Conservation (phyloP, 2,329 filamentous ascomycete genomes). For the Pseudogymnoascus sp. region DNA sequence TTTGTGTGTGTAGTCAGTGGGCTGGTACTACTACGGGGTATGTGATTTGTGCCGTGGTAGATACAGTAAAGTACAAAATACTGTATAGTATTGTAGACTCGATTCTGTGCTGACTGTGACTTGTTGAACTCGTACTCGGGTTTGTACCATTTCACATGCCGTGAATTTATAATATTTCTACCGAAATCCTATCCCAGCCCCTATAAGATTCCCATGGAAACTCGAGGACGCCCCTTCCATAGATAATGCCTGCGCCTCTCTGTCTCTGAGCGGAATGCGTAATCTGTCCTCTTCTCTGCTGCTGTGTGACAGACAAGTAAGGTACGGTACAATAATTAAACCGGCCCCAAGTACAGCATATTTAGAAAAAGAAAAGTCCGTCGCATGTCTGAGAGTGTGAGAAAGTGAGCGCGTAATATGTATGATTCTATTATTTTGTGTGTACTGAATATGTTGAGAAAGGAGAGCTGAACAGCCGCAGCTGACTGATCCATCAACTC, state of each 20-base stretch:
- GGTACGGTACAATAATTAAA: background rate
- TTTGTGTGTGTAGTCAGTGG: background rate
- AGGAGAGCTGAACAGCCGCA: background rate
- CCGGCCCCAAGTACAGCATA: background rate
- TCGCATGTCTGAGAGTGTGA: background rate
- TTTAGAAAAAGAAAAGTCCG: background rate
- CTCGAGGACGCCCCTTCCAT: background rate
- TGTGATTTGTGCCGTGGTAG: too few relatives aligned
- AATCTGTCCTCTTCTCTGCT: background rate
- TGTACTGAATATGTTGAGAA: background rate
- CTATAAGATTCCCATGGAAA: constrained; percentile 1
- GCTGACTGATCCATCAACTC: background rate
- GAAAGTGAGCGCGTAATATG: background rate
- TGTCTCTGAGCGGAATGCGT: background rate
- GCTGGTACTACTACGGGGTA: background rate
- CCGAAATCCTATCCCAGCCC: background rate
- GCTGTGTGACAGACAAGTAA: background rate
- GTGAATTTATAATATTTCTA: background rate
- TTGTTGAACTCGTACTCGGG: background rate
- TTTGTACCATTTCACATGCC: background rate
- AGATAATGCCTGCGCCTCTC: background rate
- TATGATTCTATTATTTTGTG: background rate
- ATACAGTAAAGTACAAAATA: background rate
- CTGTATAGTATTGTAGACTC: background rate
- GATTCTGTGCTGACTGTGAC: background rate